Evolutionary conservation across 139 green algal genomes (phyloP), one percentile per base, ranked within the genome.

Genomic region (Diplosphaera chodatii): DNA sequence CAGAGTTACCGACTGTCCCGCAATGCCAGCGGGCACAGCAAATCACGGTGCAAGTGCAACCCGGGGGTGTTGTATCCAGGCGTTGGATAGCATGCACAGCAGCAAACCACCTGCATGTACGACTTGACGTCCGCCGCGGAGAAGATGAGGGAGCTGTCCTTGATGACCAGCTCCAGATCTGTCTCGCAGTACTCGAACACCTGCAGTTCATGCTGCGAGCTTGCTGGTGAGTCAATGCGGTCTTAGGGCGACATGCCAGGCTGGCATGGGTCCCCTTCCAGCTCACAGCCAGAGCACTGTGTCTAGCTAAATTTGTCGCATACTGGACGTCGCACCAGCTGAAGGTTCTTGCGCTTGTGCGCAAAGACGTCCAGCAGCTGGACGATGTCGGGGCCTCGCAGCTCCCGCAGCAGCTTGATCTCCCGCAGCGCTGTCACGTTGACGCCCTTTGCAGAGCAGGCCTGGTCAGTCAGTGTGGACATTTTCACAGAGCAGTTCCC

Each of bases 381-480:
- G 5, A 97, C 86, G 55, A 97, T 78, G 74, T 93, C 68, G 0
- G 87, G 87, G n/a, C 78, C 64, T 37, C 88, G 31, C 67, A 97
- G 79, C 85, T 97, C 92, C 27, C 77, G 82, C 77, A 96, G 77
- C 20, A 96, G 81, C 79, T 97, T 97, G 67, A 97, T 94, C 75
- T 97, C 92, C 4, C 92, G 81, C 56, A 97, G 77, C 0, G 90
- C 87, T 0, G 92, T 97, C 48, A 96, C 83, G 75, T 96, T 84
- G 3, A 97, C 80, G 23, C 92, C 92, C 87, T 96, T 6, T 48
- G n/a, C n/a, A n/a, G n/a, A n/a, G n/a, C n/a, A n/a, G n/a, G n/a
- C n/a, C n/a, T n/a, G n/a, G n/a, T n/a, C n/a, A n/a, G n/a, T n/a
- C n/a, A n/a, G n/a, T n/a, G n/a, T n/a, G n/a, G n/a, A n/a, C n/a